Evolutionary conservation across 768 basidiomycete genomes (phyloP).

Genomic region (Suillus brevipes): DNA sequence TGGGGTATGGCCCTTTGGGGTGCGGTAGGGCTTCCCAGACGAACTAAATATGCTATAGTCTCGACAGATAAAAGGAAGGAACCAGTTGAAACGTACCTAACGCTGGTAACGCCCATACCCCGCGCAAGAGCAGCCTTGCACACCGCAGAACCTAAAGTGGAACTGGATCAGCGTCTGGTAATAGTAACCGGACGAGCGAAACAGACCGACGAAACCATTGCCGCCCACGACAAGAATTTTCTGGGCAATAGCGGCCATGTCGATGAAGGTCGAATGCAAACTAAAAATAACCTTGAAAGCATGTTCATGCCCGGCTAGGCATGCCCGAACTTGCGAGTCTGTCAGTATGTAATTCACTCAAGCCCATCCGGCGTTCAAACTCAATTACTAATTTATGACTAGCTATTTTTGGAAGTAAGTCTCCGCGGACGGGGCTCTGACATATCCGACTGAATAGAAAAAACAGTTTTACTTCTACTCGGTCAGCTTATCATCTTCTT

Average conservation of each 20-base stretch:
- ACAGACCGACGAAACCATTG: constrained; percentile 91
- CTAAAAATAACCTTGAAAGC: no score
- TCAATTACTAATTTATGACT: no score
- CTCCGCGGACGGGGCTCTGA: no score
- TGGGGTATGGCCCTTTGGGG: constrained; percentile 85
- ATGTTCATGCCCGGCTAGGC: no score
- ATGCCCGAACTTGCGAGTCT: no score
- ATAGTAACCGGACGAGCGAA: background rate
- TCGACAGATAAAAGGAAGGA: background rate
- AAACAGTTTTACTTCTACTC: no score
- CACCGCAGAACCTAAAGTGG: constrained; percentile 78
- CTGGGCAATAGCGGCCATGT: constrained; percentile 31
- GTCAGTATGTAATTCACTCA: no score
- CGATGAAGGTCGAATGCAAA: background rate
- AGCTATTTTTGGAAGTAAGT: no score
- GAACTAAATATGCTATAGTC: constrained; percentile 51
- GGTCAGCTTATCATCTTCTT: no score
- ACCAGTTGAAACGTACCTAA: constrained; percentile 55
- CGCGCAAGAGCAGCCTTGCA: constrained; percentile 84
- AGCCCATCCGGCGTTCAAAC: no score
- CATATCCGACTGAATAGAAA: no score
- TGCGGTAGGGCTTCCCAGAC: constrained; percentile 81
- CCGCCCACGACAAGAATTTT: constrained; percentile 91
- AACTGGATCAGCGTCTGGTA: background rate
- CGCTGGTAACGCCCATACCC: constrained; percentile 85